These are phyloP conservation scores for Tylopilus subfusipes DNA, from an alignment of 768 basidiomycete genomes.

Conservation along the genomic window DNA sequence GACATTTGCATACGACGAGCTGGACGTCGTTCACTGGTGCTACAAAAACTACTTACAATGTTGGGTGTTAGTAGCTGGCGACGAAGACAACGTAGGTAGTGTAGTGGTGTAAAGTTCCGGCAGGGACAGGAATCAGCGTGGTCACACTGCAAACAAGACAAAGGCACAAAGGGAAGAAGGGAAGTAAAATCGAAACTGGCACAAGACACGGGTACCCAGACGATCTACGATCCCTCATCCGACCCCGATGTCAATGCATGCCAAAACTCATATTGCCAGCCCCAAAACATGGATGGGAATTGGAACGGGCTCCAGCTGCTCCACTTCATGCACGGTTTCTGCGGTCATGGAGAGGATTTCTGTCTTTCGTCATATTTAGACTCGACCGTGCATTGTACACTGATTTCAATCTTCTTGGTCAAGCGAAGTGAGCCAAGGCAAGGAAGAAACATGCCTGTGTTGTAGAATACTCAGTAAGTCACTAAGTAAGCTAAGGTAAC, in stretches of 20 bases:
- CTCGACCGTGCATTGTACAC: conserved; percentile 14
- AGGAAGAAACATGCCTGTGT: background rate
- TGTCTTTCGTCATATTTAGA: conserved; percentile 10
- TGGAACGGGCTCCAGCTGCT: background rate
- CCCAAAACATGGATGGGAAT: background rate
- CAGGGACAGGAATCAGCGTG: background rate
- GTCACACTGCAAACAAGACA: background rate
- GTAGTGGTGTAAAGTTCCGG: no score
- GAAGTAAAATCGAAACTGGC: background rate
- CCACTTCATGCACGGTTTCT: background rate
- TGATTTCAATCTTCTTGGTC: conserved; percentile 16
- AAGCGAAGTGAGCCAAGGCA: no score
- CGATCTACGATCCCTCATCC: background rate
- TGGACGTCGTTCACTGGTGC: background rate
- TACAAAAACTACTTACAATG: background rate
- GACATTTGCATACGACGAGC: background rate
- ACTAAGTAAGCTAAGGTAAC: no score
- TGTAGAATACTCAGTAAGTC: no score
- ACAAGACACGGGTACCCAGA: no score
- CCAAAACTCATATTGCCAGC: background rate
- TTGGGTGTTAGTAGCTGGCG: no score
- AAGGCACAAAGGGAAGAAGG: no score
- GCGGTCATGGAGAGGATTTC: background rate
- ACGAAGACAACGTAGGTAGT: no score
- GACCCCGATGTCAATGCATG: no score